Evolutionary conservation across 345 rosid species (phyloP).

Genomic region (Dipteronia sinensis): DNA sequence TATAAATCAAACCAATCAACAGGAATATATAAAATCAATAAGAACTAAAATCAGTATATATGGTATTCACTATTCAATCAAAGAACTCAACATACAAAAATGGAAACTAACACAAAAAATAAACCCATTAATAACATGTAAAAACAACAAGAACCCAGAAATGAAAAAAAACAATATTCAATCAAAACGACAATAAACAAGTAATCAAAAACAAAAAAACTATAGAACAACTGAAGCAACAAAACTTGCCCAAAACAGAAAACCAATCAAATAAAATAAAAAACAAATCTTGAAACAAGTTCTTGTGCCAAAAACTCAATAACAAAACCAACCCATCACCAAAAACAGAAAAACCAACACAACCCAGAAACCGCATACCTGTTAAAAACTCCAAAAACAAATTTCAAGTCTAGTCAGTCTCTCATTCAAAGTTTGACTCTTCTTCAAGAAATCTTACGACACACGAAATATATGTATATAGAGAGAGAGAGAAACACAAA

Average conservation of each 20-base stretch:
- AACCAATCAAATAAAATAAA: background rate
- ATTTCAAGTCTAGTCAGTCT: conserved; percentile 21
- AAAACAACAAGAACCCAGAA: background rate
- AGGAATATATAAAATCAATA: conserved; percentile 10
- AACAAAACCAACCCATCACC: conserved; percentile 19
- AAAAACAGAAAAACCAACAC: conserved; percentile 20
- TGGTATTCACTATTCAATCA: background rate
- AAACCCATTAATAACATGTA: background rate
- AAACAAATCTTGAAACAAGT: background rate
- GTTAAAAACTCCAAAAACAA: conserved; percentile 16
- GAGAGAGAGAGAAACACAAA: conserved; percentile 18
- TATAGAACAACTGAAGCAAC: background rate
- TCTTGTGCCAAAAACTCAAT: background rate
- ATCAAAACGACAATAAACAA: background rate
- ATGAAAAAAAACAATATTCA: background rate
- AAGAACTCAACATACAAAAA: background rate
- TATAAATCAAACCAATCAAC: conserved; percentile 14
- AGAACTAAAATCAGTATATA: conserved; percentile 17
- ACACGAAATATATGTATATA: conserved; percentile 11
- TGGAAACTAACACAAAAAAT: background rate
- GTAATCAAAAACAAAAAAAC: background rate
- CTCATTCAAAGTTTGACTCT: conserved; percentile 10
- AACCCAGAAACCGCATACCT: conserved; percentile 33
- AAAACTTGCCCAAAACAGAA: too few relatives aligned
- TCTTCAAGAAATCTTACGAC: conserved; percentile 1